phyloP scores from a whole-genome alignment of 495 filamentous ascomycete species.

The Lophiotrema nucula region DNA sequence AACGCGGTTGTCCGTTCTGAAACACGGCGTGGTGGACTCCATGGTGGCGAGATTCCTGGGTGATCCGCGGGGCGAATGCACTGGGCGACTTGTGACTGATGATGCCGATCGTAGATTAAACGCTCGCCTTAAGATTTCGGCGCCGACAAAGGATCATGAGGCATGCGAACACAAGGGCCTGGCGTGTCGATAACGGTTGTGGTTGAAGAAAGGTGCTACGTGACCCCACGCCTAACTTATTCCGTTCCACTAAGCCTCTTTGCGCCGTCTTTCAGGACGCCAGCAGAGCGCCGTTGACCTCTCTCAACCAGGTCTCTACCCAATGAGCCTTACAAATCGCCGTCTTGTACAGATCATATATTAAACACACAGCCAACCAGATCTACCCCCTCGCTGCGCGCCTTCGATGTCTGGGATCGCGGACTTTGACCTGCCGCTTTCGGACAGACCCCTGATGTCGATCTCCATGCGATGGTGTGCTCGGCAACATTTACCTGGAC shows the following conservation, averaged over 20 bases:
- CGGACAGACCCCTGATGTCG: conserved; percentile 11
- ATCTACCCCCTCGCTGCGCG: neutral
- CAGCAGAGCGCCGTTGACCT: neutral
- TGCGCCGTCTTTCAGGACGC: neutral
- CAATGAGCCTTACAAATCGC: neutral
- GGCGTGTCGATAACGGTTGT: conserved; percentile 9
- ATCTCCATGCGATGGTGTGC: neutral
- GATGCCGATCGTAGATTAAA: conserved; percentile 21
- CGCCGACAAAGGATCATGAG: neutral
- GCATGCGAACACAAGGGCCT: conserved; percentile 2
- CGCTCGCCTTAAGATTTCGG: neutral
- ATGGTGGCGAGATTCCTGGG: neutral
- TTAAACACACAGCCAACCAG: conserved; percentile 4
- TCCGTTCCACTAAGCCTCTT: neutral
- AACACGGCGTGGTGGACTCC: neutral
- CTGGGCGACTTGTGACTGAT: conserved; percentile 5
- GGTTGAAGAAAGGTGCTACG: conserved; percentile 4
- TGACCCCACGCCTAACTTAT: neutral
- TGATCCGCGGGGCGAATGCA: conserved; percentile 5
- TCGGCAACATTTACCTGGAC: neutral
- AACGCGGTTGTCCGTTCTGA: conserved; percentile 2
- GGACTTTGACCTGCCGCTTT: conserved; percentile 1
- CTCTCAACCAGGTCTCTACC: neutral
- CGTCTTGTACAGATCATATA: neutral
- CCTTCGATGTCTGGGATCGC: neutral